Evolutionary conservation across 192 early-diverging fungal genomes (phyloP).

Genomic region (Nowakowskiella sp.): DNA sequence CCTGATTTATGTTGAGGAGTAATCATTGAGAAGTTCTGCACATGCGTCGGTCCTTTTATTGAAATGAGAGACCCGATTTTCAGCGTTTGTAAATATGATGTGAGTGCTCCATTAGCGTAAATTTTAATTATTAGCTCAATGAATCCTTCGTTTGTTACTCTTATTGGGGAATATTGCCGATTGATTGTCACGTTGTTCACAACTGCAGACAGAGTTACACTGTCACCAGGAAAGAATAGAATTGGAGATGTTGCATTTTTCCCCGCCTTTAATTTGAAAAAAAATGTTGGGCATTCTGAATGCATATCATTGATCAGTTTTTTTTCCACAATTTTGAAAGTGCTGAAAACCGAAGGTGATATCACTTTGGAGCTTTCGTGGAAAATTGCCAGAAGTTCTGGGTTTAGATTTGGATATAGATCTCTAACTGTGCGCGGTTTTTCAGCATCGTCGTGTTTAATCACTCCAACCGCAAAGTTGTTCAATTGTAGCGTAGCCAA

Average conservation of each 20-base stretch:
- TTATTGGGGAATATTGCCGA: conserved; percentile 1
- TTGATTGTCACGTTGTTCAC: too few relatives aligned
- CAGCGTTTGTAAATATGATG: too few relatives aligned
- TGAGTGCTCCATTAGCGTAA: too few relatives aligned
- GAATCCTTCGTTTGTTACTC: not conserved
- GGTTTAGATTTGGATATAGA: not conserved
- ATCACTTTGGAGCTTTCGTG: not conserved
- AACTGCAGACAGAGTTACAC: not conserved
- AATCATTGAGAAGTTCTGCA: not conserved
- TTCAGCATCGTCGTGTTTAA: conserved; percentile 1
- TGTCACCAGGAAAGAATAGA: not conserved
- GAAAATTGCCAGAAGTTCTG: not conserved
- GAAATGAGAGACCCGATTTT: too few relatives aligned
- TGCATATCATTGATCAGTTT: not conserved
- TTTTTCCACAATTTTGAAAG: not conserved
- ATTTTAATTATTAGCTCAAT: too few relatives aligned
- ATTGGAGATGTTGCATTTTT: not conserved
- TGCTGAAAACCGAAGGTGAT: not conserved
- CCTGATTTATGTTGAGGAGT: not conserved
- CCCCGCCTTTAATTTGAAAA: conserved; percentile 1
- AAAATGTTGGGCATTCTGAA: not conserved
- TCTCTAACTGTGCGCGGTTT: conserved; percentile 1
- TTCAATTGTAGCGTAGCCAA: not conserved
- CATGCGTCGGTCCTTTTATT: too few relatives aligned
- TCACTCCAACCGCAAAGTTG: not conserved